These are phyloP conservation scores for Penicillium lagena DNA, from an alignment of 495 filamentous ascomycete genomes.

Conservation along the genomic window DNA sequence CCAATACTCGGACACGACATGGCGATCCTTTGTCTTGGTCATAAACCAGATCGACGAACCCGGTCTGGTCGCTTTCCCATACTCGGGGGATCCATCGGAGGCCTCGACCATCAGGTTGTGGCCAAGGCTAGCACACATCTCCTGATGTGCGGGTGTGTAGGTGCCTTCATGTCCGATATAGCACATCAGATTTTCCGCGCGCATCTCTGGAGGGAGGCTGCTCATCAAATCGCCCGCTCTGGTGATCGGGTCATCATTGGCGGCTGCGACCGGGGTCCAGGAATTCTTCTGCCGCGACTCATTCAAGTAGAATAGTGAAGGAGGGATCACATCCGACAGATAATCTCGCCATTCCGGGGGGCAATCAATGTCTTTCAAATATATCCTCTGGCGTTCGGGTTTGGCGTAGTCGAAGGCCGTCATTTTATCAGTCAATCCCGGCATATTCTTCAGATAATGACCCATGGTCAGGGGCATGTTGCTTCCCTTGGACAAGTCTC, in stretches of 20 bases:
- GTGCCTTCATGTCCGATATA: constrained; percentile 98
- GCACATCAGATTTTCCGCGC: constrained; percentile 95
- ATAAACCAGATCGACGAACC: constrained; percentile 98
- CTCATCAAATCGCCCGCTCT: constrained; percentile 88
- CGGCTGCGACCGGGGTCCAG: too few relatives aligned
- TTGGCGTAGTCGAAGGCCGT: constrained; percentile 61
- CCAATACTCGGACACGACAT: constrained; percentile 86
- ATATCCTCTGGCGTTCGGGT: constrained; percentile 71
- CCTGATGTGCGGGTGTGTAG: constrained; percentile 90
- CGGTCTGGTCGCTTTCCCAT: constrained; percentile 61
- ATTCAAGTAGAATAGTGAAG: constrained; percentile 78
- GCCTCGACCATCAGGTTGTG: constrained; percentile 98
- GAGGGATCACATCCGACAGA: constrained; percentile 69
- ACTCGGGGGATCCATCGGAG: constrained; percentile 49
- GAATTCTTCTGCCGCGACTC: constrained; percentile 49
- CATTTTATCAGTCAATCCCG: constrained; percentile 68
- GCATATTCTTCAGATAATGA: constrained; percentile 84
- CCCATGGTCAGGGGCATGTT: constrained; percentile 74
- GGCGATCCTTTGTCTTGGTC: constrained; percentile 87
- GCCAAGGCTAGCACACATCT: constrained; percentile 94
- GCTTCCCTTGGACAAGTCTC: constrained; percentile 62
- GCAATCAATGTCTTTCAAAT: constrained; percentile 94
- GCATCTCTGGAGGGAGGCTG: constrained; percentile 74
- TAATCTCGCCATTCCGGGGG: constrained; percentile 76
- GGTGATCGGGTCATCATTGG: constrained; percentile 31